These are phyloP conservation scores for Rhododendron ovatum DNA, from an alignment of 148 eudicot genomes.

Conservation along the genomic window DNA sequence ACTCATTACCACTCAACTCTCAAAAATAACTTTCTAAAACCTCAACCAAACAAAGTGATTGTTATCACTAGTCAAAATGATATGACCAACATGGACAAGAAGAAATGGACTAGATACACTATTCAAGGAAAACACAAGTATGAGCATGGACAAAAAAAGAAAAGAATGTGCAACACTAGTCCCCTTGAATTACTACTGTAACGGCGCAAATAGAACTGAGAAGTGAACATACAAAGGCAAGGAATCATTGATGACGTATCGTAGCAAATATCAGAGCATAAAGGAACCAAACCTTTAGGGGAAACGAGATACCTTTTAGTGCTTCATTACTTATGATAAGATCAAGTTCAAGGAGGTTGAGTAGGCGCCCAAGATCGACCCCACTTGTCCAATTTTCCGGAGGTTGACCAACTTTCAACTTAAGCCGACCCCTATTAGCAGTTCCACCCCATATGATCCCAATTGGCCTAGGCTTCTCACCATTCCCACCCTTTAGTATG, in stretches of 20 bases:
- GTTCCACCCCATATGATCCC: slow-evolving; percentile 99
- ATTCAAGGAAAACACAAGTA: neutral
- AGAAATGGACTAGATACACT: neutral
- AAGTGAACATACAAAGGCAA: neutral
- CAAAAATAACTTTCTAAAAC: no score
- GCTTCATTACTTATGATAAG: slow-evolving; percentile 66
- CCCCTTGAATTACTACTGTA: neutral
- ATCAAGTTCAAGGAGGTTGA: slow-evolving; percentile 92
- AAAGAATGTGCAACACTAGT: neutral
- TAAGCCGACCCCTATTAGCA: slow-evolving; percentile 94
- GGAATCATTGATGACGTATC: neutral
- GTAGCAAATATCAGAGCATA: neutral
- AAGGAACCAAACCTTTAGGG: slow-evolving; percentile 1
- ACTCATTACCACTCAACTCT: no score
- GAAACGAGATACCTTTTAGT: slow-evolving; percentile 54
- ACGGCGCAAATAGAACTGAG: neutral
- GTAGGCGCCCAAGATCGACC: slow-evolving; percentile 92
- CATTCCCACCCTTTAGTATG: slow-evolving; percentile 64
- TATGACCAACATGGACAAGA: neutral
- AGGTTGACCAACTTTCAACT: slow-evolving; percentile 84
- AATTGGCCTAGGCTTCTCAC: slow-evolving; percentile 85
- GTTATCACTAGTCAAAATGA: neutral
- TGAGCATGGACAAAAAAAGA: neutral
- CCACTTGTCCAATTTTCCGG: slow-evolving; percentile 99
- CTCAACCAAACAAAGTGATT: no score